Conservation (phyloP, 2,329 filamentous ascomycete species). For the Monascus ruber region DNA sequence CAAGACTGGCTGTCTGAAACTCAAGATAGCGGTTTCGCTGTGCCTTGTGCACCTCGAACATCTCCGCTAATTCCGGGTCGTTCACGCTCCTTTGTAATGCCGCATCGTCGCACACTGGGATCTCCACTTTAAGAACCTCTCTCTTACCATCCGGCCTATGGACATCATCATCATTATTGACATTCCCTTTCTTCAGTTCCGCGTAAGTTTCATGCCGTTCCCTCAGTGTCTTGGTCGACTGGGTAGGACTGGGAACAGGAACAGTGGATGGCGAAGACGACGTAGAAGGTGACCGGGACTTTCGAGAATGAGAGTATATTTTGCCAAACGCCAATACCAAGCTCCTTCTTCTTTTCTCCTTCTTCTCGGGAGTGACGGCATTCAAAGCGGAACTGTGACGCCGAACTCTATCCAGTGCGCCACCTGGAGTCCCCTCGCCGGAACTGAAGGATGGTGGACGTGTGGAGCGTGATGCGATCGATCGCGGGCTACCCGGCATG, state of each 20-base stretch:
- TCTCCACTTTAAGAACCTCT: slow-evolving; percentile 16
- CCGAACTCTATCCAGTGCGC: background rate
- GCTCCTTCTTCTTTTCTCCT: slow-evolving; percentile 19
- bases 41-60: slow-evolving; percentile 20
- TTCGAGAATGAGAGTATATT: slow-evolving; percentile 21
- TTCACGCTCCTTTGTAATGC: slow-evolving; percentile 23
- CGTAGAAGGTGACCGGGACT: slow-evolving; percentile 18
- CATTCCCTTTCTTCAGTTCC: slow-evolving; percentile 10
- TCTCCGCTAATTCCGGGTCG: slow-evolving; percentile 17
- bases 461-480: slow-evolving; percentile 27
- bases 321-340: slow-evolving; percentile 24
- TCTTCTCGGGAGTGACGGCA: slow-evolving; percentile 15
- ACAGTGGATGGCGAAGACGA: slow-evolving; percentile 3
- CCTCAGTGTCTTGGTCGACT: slow-evolving; percentile 15
- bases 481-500: slow-evolving; percentile 24
- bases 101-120: slow-evolving; percentile 24
- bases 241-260: slow-evolving; percentile 16
- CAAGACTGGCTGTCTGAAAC: slow-evolving; percentile 22
- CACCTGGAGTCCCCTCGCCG: slow-evolving; percentile 16
- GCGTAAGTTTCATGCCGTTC: slow-evolving; percentile 25
- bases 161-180: slow-evolving; percentile 1
- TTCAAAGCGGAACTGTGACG: slow-evolving; percentile 1
- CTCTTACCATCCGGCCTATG: slow-evolving; percentile 7
- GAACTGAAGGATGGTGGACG: slow-evolving; percentile 29
- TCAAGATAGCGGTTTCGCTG: slow-evolving; percentile 21